Evolutionary conservation across 116 monocot species (phyloP).

Genomic region (Posidonia oceanica): DNA sequence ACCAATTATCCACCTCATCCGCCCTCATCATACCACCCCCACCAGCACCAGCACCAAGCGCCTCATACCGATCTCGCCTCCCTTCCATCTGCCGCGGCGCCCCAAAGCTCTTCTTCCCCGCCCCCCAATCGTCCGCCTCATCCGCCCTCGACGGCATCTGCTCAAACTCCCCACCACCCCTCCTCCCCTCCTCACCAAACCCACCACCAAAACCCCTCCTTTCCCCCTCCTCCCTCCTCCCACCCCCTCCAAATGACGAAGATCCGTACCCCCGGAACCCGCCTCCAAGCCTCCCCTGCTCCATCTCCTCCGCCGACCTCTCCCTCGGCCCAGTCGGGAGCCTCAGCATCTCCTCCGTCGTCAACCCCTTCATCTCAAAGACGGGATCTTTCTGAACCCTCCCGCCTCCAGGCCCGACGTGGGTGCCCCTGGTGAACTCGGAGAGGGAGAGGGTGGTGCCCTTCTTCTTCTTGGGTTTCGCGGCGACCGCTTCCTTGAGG

Average conservation of each 20-base stretch:
- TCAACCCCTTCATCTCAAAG: conserved; percentile 38
- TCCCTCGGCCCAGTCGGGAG: conserved; percentile 80
- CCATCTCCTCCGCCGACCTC: conserved; percentile 71
- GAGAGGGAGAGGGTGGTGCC: conserved; percentile 32
- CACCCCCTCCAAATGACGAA: conserved; percentile 3
- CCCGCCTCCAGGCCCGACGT: conserved; percentile 17
- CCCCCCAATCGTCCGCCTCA: conserved; percentile 74
- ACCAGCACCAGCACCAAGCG: conserved; percentile 5
- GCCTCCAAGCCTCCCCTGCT: conserved; percentile 45
- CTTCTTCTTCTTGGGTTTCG: conserved; percentile 87
- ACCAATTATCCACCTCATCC: conserved; percentile 57
- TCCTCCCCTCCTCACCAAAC: conserved; percentile 19
- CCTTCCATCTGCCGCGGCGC: not conserved
- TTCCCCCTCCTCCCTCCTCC: conserved; percentile 1
- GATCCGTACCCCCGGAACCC: conserved; percentile 72
- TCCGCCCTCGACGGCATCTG: conserved; percentile 70
- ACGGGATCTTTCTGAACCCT: conserved; percentile 1
- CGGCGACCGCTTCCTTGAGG: conserved; percentile 45
- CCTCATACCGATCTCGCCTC: not conserved
- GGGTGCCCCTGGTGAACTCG: conserved; percentile 38
- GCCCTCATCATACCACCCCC: conserved; percentile 32
- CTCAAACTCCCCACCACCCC: conserved; percentile 32
- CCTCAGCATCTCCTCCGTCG: conserved; percentile 41
- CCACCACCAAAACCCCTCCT: conserved; percentile 12
- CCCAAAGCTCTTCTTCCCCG: conserved; percentile 32